Conservation (phyloP, 148 eudicot species). For the Fagopyrum esculentum region DNA sequence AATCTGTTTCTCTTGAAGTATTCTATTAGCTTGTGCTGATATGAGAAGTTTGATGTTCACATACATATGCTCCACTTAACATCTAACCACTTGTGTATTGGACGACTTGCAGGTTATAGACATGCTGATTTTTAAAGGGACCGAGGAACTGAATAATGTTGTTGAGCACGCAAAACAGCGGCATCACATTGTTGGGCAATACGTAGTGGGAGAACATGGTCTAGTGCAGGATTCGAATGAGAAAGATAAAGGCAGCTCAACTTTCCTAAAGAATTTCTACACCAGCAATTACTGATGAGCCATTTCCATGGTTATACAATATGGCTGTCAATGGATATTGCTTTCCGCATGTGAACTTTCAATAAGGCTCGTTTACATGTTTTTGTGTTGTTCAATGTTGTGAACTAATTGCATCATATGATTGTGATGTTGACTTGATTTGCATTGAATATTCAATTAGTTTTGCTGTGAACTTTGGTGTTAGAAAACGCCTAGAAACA, state of each 20-base stretch:
- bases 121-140: slow-evolving; percentile 77
- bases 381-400: neutral
- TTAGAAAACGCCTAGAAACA: slow-evolving; percentile 2
- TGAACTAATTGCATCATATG: neutral
- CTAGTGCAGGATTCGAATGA: slow-evolving; percentile 46
- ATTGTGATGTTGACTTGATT: neutral
- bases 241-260: slow-evolving; percentile 47
- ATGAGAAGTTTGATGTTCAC: too few species aligned
- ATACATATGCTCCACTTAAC: neutral
- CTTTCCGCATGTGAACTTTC: slow-evolving; percentile 5
- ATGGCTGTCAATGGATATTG: neutral
- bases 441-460: neutral
- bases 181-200: slow-evolving; percentile 89
- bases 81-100: neutral
- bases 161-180: slow-evolving; percentile 91
- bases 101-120: slow-evolving; percentile 65
- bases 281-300: slow-evolving; percentile 39
- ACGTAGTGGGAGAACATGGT: slow-evolving; percentile 58
- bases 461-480: neutral
- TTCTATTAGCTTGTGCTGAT: too few species aligned
- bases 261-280: slow-evolving; percentile 67
- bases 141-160: slow-evolving; percentile 69
- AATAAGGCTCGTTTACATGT: slow-evolving; percentile 9
- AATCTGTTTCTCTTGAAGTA: too few species aligned
- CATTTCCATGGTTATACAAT: slow-evolving; percentile 18